Evolutionary conservation across 2,329 filamentous ascomycete genomes (phyloP), one percentile per base, ranked within the genome.

Genomic region (Arthrobotrys entomopaga): DNA sequence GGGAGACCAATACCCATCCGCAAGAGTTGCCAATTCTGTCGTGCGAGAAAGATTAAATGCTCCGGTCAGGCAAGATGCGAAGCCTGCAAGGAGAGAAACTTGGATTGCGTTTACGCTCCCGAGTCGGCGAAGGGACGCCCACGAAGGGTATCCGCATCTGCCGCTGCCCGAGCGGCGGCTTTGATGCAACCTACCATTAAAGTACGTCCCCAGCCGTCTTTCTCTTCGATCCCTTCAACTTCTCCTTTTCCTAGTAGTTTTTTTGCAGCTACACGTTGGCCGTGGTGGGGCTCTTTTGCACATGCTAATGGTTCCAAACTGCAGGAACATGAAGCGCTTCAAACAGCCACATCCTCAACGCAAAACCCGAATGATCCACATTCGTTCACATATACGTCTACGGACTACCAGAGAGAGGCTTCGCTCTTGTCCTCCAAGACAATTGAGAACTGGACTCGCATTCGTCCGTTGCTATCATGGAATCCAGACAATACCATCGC

Each of bases 21-120:
- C 56, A 73, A 73, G 38, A 73, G 69, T 48, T 73, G 69, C 56
- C 69, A 73, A 50, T 73, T 73, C 56, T 73, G 69, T 59, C 69
- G 69, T 15, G 10, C 69, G 11, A 60, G 69, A 49, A 73, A 73
- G 50, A 73, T 73, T 24, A 73, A 63, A 66, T 73, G 69, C 69
- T 73, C 69, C 69, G 69, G 69, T 24, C 59, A 56, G 54, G 54
- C 48, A 57, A 73, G 69, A 61, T 73, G 69, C 57, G 69, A 73
- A 50, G 69, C 69, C 16, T 73, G 69, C 69, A 52, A 53, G 61
- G 69, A 73, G 61, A 58, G 69, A 58, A 73, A 73, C 69, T 50
- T 73, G 13, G 69, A 73, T 43, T 73, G 69, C 20, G 69, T 73
- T 16, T 73, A 73, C 58, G 69, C 69, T 49, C 69, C 69, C 40